These are phyloP conservation scores for Schizosaccharomyces pombe DNA, from an alignment of 805 yeast genomes.

Conservation along the genomic window ASM294v3 CU329670.1:4017501-4018000, in stretches of 20 bases:
- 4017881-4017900: conserved; percentile 30
- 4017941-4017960: conserved; percentile 31
- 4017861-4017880: conserved; percentile 72
- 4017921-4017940: conserved; percentile 50
- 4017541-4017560: conserved; percentile 28
- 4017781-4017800: conserved; percentile 44
- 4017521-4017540: conserved; percentile 29
- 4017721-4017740: conserved; percentile 12
- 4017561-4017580: conserved; percentile 44
- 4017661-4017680: conserved; percentile 52
- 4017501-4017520: conserved; percentile 77
- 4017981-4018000: conserved; percentile 85
- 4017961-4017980: conserved; percentile 57
- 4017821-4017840: conserved; percentile 48
- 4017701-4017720: conserved; percentile 14
- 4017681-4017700: conserved; percentile 21
- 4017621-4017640: conserved; percentile 50
- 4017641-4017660: conserved; percentile 66
- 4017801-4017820: conserved; percentile 29
- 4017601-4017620: conserved; percentile 31
- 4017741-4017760: conserved; percentile 87
- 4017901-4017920: conserved; percentile 43
- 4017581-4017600: conserved; percentile 26
- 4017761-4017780: conserved; percentile 86
- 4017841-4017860: conserved; percentile 51